A percentile compares a stretch with the other conserved stretches of the same genome.
Evolutionary conservation across 2,329 filamentous ascomycete genomes (phyloP).

Genomic region (Aspergillus niger): DNA sequence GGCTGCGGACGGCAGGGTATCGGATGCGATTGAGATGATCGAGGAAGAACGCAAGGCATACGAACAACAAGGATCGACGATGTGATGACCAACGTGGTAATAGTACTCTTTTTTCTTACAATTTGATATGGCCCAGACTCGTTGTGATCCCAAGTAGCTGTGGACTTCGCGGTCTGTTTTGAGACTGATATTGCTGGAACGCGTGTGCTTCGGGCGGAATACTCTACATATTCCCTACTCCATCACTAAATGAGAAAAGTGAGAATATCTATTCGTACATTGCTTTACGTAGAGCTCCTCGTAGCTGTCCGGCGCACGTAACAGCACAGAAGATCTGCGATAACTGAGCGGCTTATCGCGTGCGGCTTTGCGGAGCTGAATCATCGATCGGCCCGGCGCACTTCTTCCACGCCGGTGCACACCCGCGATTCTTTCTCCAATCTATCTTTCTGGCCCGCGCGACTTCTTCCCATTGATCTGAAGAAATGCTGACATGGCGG

Average conservation of each 20-base stretch:
- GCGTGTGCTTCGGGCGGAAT: not conserved
- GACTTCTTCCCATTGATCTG: slow-evolving; percentile 8
- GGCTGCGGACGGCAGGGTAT: slow-evolving; percentile 45
- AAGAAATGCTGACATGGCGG: slow-evolving; percentile 45
- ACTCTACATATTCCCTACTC: not conserved
- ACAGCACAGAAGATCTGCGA: not conserved
- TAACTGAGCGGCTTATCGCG: not conserved
- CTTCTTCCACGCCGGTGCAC: not conserved
- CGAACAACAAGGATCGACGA: slow-evolving; percentile 27
- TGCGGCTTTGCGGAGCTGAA: slow-evolving; percentile 11
- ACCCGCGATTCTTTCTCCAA: not conserved
- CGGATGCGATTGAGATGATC: slow-evolving; percentile 53
- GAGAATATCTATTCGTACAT: not conserved
- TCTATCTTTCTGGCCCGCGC: not conserved
- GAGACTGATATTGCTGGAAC: slow-evolving; percentile 3
- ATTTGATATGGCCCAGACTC: slow-evolving; percentile 1
- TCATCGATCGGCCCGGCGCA: slow-evolving; percentile 15
- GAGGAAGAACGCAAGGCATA: slow-evolving; percentile 51
- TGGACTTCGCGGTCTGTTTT: not conserved
- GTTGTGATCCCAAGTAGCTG: slow-evolving; percentile 1
- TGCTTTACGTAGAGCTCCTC: no score
- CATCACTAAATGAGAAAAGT: no score
- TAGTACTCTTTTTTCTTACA: slow-evolving; percentile 4
- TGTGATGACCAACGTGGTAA: slow-evolving; percentile 11
- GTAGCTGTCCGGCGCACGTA: no score